Conservation (phyloP, 2,329 filamentous ascomycete species). For the Trichoderma citrinoviride region DNA sequence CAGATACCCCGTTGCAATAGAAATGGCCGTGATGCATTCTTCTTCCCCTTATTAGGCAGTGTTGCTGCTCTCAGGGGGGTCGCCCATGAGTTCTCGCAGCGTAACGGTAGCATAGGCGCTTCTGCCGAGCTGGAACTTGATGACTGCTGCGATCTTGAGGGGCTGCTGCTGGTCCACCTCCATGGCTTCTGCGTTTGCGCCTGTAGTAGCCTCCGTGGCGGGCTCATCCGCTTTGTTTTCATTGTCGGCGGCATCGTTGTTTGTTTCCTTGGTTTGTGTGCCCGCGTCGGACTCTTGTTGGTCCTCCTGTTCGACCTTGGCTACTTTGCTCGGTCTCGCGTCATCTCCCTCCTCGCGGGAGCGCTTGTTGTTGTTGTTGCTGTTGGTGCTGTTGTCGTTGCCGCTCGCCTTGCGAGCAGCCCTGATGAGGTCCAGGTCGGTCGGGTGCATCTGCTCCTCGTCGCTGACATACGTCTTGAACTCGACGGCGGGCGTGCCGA, state of each 20-base stretch:
- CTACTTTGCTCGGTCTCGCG: constrained; percentile 26
- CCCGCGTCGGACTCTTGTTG: neutral
- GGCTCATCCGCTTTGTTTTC: neutral
- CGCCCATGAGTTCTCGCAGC: constrained; percentile 70
- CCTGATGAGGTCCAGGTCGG: constrained; percentile 72
- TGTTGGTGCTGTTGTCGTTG: too few species aligned
- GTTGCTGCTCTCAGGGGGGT: constrained; percentile 30
- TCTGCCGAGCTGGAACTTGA: constrained; percentile 73
- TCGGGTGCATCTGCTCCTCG: constrained; percentile 82
- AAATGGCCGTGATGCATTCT: neutral
- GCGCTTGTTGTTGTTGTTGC: constrained; percentile 21
- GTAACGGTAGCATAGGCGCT: constrained; percentile 87
- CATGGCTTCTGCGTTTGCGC: constrained; percentile 24
- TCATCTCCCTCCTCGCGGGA: constrained; percentile 22
- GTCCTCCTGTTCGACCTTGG: constrained; percentile 13
- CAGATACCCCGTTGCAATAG: neutral
- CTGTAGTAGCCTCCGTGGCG: constrained; percentile 17
- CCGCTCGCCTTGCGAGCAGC: constrained; percentile 25
- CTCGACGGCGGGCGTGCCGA: constrained; percentile 62
- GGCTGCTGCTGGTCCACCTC: constrained; percentile 31
- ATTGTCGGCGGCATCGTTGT: neutral
- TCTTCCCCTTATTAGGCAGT: neutral
- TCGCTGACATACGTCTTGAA: constrained; percentile 68
- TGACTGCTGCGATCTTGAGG: constrained; percentile 59
- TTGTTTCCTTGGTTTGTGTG: neutral